Conservation (phyloP, 352 stramenopile species). For the Peronosclerospora sorghi region DNA sequence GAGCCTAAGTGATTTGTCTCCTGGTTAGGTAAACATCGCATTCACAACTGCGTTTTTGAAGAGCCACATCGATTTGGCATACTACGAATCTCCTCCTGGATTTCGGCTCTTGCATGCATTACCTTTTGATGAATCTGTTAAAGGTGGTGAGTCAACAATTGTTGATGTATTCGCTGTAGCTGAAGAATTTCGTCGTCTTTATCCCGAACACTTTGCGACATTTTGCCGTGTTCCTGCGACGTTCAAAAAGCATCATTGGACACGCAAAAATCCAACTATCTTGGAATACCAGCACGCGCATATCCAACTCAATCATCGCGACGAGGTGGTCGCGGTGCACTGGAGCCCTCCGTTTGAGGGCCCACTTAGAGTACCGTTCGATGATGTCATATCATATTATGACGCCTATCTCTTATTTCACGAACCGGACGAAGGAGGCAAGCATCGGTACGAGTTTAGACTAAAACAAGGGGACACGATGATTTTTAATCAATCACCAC, state of each 20-base stretch:
- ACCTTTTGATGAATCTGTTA: slow-evolving; percentile 74
- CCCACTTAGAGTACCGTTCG: slow-evolving; percentile 69
- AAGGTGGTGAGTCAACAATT: slow-evolving; percentile 77
- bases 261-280: slow-evolving; percentile 75
- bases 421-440: slow-evolving; percentile 61
- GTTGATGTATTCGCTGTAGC: slow-evolving; percentile 75
- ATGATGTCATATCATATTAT: slow-evolving; percentile 69
- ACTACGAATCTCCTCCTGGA: slow-evolving; percentile 94
- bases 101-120: slow-evolving; percentile 92
- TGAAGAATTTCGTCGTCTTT: slow-evolving; percentile 45
- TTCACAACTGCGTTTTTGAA: slow-evolving; percentile 87
- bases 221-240: slow-evolving; percentile 84
- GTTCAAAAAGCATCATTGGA: slow-evolving; percentile 90
- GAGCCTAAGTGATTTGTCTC: neutral
- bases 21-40: slow-evolving; percentile 86
- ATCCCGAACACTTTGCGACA: slow-evolving; percentile 63
- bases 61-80: slow-evolving; percentile 92
- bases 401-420: slow-evolving; percentile 74
- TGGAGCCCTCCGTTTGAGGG: slow-evolving; percentile 94
- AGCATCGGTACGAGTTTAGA: slow-evolving; percentile 65
- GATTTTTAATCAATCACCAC: slow-evolving; percentile 84
- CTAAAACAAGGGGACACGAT: slow-evolving; percentile 71
- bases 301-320: slow-evolving; percentile 81
- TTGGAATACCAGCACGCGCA: slow-evolving; percentile 93
- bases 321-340: slow-evolving; percentile 82